A percentile compares a stretch with the other conserved stretches of the same genome.
phyloP scores from a whole-genome alignment of 257 asterid genomes.

The Solanum pennellii region DNA sequence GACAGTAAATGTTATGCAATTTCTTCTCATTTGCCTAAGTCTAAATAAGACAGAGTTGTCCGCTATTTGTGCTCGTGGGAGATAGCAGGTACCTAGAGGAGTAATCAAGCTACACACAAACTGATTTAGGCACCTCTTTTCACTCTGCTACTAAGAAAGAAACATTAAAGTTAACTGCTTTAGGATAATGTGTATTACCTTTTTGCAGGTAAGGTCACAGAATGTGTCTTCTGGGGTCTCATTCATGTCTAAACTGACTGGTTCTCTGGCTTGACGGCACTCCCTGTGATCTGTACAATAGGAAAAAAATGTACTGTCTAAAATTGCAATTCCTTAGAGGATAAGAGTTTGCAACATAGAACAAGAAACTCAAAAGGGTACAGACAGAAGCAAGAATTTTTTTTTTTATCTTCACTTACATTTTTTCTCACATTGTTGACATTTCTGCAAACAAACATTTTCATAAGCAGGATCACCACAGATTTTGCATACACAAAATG shows the following conservation, averaged over 20 bases:
- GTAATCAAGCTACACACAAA: not conserved
- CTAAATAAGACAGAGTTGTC: not conserved
- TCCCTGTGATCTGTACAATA: constrained; percentile 40
- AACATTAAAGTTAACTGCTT: not conserved
- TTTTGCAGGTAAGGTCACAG: constrained; percentile 29
- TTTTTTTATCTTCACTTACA: constrained; percentile 5
- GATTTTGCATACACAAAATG: constrained; percentile 28
- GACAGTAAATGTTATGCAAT: not conserved
- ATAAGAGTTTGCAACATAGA: not conserved
- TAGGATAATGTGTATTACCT: constrained; percentile 17
- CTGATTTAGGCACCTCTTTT: not conserved
- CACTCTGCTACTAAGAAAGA: not conserved
- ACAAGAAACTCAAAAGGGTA: not conserved
- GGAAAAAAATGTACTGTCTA: not conserved
- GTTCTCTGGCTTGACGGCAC: constrained; percentile 24
- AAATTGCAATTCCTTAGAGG: not conserved
- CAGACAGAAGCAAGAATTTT: not conserved
- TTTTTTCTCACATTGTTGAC: constrained; percentile 44
- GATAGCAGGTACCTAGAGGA: not conserved
- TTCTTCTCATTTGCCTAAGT: not conserved
- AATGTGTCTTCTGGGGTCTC: constrained; percentile 22
- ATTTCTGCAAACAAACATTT: constrained; percentile 12
- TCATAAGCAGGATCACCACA: constrained; percentile 13
- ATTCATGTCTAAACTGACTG: constrained; percentile 23
- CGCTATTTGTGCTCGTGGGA: not conserved